These are phyloP conservation scores for Peltaster fructicola DNA, from an alignment of 2,329 filamentous ascomycete species.

Conservation along the genomic window DNA sequence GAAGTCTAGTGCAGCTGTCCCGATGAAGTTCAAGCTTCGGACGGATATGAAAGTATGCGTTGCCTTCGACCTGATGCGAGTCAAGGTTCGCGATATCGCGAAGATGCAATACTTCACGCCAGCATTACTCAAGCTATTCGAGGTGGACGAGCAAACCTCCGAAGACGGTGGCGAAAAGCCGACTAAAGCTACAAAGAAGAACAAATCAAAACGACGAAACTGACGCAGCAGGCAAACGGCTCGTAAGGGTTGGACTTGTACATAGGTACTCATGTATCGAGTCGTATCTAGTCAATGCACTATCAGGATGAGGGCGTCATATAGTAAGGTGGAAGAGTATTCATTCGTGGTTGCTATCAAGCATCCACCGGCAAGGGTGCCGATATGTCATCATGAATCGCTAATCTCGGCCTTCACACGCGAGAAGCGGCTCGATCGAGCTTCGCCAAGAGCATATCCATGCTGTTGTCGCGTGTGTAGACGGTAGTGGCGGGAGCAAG, in stretches of 20 bases:
- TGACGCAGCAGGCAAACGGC: slow-evolving; percentile 2
- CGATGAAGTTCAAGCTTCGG: slow-evolving; percentile 21
- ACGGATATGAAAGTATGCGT: slow-evolving; percentile 48
- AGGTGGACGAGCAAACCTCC: slow-evolving; percentile 23
- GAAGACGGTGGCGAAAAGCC: slow-evolving; percentile 11
- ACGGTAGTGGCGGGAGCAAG: slow-evolving; percentile 5
- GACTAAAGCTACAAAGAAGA: slow-evolving; percentile 10
- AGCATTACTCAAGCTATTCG: slow-evolving; percentile 40
- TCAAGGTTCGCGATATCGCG: slow-evolving; percentile 52
- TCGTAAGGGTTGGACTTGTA: background rate
- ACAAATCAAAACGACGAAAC: slow-evolving; percentile 5
- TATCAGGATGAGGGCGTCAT: background rate
- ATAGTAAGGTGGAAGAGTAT: slow-evolving; percentile 2
- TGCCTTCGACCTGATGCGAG: slow-evolving; percentile 64
- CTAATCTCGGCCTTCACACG: too few species aligned
- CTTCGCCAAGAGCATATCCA: background rate
- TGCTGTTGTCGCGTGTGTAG: background rate
- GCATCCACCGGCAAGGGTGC: too few species aligned
- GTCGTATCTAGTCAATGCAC: background rate
- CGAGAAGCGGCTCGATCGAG: background rate
- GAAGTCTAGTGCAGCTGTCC: slow-evolving; percentile 5
- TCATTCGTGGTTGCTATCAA: too few species aligned
- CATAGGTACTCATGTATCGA: background rate
- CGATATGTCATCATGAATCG: too few species aligned
- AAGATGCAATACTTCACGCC: slow-evolving; percentile 46